These are phyloP conservation scores for Talaromyces sp. DNA, from an alignment of 2,329 filamentous ascomycete species.

Conservation along the genomic window DNA sequence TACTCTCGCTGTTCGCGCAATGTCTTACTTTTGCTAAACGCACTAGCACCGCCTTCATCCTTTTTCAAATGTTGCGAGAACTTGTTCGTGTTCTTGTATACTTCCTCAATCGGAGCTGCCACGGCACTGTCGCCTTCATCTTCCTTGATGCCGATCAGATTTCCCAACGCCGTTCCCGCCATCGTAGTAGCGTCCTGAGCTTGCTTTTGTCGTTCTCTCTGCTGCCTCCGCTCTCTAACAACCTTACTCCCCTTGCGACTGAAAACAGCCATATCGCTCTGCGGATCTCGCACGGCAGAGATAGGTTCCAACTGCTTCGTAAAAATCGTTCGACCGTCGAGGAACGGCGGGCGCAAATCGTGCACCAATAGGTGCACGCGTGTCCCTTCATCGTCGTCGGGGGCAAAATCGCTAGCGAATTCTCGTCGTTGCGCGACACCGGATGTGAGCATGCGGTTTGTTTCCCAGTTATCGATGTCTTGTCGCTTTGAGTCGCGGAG, in stretches of 20 bases:
- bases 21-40: slow-evolving; percentile 89
- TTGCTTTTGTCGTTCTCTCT: slow-evolving; percentile 88
- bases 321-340: slow-evolving; percentile 92
- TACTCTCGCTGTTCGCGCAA: slow-evolving; percentile 88
- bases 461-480: slow-evolving; percentile 97
- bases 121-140: slow-evolving; percentile 83
- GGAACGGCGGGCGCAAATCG: slow-evolving; percentile 87
- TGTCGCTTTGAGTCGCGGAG: slow-evolving; percentile 64
- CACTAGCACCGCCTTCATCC: slow-evolving; percentile 73
- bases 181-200: slow-evolving; percentile 92
- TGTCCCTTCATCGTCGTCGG: slow-evolving; percentile 80
- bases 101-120: slow-evolving; percentile 69
- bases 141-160: slow-evolving; percentile 92
- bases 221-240: slow-evolving; percentile 84
- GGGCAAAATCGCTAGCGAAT: slow-evolving; percentile 75
- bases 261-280: slow-evolving; percentile 99
- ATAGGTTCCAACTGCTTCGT: slow-evolving; percentile 96
- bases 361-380: slow-evolving; percentile 89
- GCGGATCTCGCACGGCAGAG: slow-evolving; percentile 83
- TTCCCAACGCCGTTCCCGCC: slow-evolving; percentile 86
- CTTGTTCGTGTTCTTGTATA: slow-evolving; percentile 66
- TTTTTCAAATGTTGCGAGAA: slow-evolving; percentile 90
- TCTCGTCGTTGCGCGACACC: slow-evolving; percentile 89
- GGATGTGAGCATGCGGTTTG: slow-evolving; percentile 95
- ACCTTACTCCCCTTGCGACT: slow-evolving; percentile 92